These are phyloP conservation scores for Nepenthes gracilis DNA, from an alignment of 148 eudicot species.

Conservation along the genomic window DNA sequence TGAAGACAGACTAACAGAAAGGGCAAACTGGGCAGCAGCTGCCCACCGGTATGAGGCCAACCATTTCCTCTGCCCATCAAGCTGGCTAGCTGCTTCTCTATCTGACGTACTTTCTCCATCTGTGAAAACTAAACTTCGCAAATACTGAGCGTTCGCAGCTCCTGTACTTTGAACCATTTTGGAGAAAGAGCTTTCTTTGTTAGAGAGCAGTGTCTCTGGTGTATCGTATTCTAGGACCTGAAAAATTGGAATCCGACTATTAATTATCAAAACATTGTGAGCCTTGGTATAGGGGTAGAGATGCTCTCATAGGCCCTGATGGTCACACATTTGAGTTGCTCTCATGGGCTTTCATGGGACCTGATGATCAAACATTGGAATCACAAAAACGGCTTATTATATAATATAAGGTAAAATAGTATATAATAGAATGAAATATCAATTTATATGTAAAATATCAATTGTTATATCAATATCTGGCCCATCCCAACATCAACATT, in stretches of 20 bases:
- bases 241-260: background rate
- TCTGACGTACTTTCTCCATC: slow-evolving; percentile 27
- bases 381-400: too few relatives aligned
- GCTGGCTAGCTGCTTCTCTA: slow-evolving; percentile 26
- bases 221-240: slow-evolving; percentile 82
- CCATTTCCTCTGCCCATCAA: slow-evolving; percentile 61
- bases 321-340: too few relatives aligned
- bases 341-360: too few relatives aligned
- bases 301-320: too few relatives aligned
- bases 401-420: too few relatives aligned
- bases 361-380: too few relatives aligned
- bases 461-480: too few relatives aligned
- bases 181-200: slow-evolving; percentile 74
- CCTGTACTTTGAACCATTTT: slow-evolving; percentile 98
- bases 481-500: too few relatives aligned
- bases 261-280: too few relatives aligned
- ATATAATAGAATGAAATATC: too few relatives aligned
- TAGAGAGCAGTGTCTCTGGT: slow-evolving; percentile 52
- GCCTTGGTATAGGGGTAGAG: too few relatives aligned
- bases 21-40: slow-evolving; percentile 69
- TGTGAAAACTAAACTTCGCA: slow-evolving; percentile 57
- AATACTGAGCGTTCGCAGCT: slow-evolving; percentile 78
- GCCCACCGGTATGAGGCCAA: slow-evolving; percentile 75
- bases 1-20: slow-evolving; percentile 42
- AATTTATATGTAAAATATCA: too few relatives aligned